A percentile compares a stretch with the other conserved stretches of the same genome.
These are phyloP conservation scores for Arctium lappa DNA, from an alignment of 129 eudicot genomes.

Conservation along the genomic window DNA sequence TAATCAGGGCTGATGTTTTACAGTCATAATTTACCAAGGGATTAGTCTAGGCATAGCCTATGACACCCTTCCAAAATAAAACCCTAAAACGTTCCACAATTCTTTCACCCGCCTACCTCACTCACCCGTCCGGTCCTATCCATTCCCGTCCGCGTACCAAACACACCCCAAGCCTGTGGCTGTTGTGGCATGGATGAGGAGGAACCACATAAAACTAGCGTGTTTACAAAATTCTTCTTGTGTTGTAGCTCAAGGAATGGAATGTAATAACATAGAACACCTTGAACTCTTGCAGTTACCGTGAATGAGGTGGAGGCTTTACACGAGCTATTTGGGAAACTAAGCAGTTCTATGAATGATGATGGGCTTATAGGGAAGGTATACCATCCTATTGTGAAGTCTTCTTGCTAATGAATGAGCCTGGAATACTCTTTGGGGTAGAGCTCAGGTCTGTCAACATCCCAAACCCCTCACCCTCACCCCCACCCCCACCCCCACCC, in stretches of 20 bases:
- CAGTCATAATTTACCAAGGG: no score
- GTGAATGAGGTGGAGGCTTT: constrained; percentile 48
- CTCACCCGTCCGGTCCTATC: background rate
- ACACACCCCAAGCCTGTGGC: background rate
- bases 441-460: background rate
- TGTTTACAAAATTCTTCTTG: background rate
- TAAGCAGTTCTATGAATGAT: constrained; percentile 51
- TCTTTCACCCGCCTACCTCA: background rate
- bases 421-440: background rate
- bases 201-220: background rate
- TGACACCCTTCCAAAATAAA: background rate
- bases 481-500: no score
- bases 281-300: constrained; percentile 36
- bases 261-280: background rate
- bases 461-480: no score
- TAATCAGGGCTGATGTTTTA: no score
- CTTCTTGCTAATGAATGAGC: background rate
- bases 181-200: background rate
- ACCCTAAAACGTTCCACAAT: background rate
- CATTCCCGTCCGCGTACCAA: background rate
- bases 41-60: no score
- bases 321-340: constrained; percentile 44
- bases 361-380: constrained; percentile 51
- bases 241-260: background rate
- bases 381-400: background rate